phyloP scores from a whole-genome alignment of 495 filamentous ascomycete genomes.

The Penicillium nucicola region DNA sequence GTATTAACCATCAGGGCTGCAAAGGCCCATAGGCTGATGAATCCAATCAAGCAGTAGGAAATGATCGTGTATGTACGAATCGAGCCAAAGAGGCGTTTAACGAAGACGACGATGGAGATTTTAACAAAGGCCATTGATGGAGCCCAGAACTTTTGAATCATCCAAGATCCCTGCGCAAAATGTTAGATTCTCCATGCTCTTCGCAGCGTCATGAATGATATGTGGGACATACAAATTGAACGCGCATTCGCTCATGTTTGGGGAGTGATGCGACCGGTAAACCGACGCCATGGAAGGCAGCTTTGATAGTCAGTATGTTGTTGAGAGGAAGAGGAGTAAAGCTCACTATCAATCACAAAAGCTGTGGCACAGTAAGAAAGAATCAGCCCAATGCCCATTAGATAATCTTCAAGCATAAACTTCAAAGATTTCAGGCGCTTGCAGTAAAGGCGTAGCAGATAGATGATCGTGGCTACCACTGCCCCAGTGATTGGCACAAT shows the following conservation, averaged over 20 bases:
- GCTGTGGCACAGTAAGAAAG: neutral
- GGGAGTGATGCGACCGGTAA: neutral
- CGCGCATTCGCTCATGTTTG: neutral
- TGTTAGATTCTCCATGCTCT: neutral
- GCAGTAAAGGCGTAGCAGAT: neutral
- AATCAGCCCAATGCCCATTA: neutral
- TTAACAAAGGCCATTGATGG: slow-evolving; percentile 29
- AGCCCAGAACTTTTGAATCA: slow-evolving; percentile 24
- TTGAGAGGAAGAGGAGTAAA: neutral
- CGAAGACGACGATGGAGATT: slow-evolving; percentile 33
- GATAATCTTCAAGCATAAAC: neutral
- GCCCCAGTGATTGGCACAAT: slow-evolving; percentile 18
- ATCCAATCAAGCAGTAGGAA: neutral
- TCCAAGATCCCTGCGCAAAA: slow-evolving; percentile 15
- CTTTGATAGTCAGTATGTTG: neutral
- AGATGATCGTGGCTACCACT: slow-evolving; percentile 5
- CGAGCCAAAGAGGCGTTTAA: slow-evolving; percentile 21
- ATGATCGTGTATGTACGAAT: slow-evolving; percentile 1
- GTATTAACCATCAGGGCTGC: slow-evolving; percentile 19
- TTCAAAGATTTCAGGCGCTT: neutral
- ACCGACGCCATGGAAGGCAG: neutral
- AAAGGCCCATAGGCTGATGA: slow-evolving; percentile 18
- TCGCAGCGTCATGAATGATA: neutral
- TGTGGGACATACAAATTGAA: neutral
- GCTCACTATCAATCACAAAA: neutral